A percentile compares a stretch with the other conserved stretches of the same genome.
phyloP scores from a whole-genome alignment of 1,284 basidiomycete genomes.

The Heterobasidion occidentale region DNA sequence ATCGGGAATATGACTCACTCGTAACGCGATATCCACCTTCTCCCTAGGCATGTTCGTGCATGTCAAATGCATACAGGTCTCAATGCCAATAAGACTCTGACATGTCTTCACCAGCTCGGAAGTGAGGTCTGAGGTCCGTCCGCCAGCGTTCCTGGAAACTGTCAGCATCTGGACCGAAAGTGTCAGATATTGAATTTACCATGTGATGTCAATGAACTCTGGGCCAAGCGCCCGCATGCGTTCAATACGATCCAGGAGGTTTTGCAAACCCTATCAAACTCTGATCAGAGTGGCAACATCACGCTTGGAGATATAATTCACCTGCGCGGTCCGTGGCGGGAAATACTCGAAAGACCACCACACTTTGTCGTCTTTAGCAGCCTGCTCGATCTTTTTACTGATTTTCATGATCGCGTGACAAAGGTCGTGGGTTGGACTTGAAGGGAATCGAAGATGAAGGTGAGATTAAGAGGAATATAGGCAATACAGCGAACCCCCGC shows the following conservation, averaged over 20 bases:
- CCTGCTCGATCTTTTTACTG: slow-evolving; percentile 82
- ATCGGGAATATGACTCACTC: slow-evolving; percentile 39
- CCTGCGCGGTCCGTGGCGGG: slow-evolving; percentile 92
- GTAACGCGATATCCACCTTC: slow-evolving; percentile 87
- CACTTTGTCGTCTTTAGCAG: slow-evolving; percentile 72
- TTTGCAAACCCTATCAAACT: slow-evolving; percentile 73
- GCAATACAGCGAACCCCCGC: not conserved
- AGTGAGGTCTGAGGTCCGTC: slow-evolving; percentile 87
- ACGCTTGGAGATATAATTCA: slow-evolving; percentile 19
- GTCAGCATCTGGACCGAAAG: slow-evolving; percentile 5
- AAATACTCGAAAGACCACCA: slow-evolving; percentile 99
- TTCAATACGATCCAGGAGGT: slow-evolving; percentile 93
- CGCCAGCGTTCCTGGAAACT: slow-evolving; percentile 81
- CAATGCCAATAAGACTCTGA: slow-evolving; percentile 85
- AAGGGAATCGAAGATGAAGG: not conserved
- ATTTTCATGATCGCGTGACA: slow-evolving; percentile 65
- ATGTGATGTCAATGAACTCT: slow-evolving; percentile 98
- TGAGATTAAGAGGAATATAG: not conserved
- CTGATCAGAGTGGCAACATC: not conserved
- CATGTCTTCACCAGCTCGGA: slow-evolving; percentile 96
- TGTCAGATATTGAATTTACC: slow-evolving; percentile 36
- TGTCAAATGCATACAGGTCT: slow-evolving; percentile 97
- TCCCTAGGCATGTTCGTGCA: slow-evolving; percentile 97
- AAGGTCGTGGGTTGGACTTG: not conserved
- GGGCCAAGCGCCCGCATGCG: slow-evolving; percentile 95